A percentile compares a stretch with the other conserved stretches of the same genome.
Conservation (phyloP, 2,329 filamentous ascomycete genomes). For the Colletotrichum gloeosporioides region DNA sequence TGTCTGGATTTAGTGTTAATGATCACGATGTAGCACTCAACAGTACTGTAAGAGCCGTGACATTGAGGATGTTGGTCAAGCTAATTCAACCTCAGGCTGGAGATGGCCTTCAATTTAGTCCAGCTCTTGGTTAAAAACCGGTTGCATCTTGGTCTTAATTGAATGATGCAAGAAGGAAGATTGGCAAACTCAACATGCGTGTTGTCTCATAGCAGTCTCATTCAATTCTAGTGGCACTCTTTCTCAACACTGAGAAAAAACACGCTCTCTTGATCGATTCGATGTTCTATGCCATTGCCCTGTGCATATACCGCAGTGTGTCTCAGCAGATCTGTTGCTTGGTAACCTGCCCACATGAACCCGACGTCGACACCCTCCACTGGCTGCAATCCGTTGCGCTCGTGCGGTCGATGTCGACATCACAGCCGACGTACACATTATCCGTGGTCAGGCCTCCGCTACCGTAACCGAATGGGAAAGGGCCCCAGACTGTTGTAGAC, state of each 20-base stretch:
- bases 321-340: not conserved
- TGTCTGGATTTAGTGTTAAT: fast-evolving
- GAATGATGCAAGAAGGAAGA: fast-evolving
- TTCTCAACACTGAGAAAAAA: fast-evolving
- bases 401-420: not conserved
- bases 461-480: not conserved
- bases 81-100: not conserved
- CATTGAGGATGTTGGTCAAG: fast-evolving
- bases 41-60: fast-evolving
- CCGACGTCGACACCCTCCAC: not conserved
- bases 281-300: not conserved
- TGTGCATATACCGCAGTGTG: fast-evolving
- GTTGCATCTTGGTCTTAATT: fast-evolving
- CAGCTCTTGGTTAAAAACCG: fast-evolving
- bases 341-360: not conserved
- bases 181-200: fast-evolving
- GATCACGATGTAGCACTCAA: not conserved
- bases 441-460: not conserved
- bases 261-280: fast-evolving
- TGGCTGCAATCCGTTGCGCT: not conserved
- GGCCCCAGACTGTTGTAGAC: not conserved
- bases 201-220: fast-evolving
- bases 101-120: not conserved
- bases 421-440: not conserved
- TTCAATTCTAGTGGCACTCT: fast-evolving